Evolutionary conservation across 2,329 filamentous ascomycete genomes (phyloP), one percentile per base, ranked within the genome.

Genomic region (Ilyonectria destructans): DNA sequence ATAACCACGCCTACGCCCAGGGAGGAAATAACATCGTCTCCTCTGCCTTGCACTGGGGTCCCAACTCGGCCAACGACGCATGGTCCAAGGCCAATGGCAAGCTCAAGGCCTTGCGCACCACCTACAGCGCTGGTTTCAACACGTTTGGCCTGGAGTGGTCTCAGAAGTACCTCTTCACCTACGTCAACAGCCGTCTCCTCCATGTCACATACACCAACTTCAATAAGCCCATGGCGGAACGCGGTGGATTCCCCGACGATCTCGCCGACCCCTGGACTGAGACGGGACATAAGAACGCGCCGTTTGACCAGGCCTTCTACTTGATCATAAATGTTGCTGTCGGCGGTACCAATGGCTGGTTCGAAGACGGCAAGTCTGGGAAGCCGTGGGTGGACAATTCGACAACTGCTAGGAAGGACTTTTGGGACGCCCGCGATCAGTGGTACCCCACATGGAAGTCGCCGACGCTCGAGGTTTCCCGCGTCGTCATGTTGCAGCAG

Each of bases 51-150:
- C 94, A 97, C 82, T 97, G 93, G 91, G 94, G 94, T 1, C 94
- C 93, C 1, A 87, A 93, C 75, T 74, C 85, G 4, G 86, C 84
- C 67, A 91, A 93, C 77, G 93, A 97, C 78, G 93, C 87, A 13
- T 97, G 92, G 91, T 96, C 92, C 92, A 88, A 89, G 73, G 96
- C 93, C 69, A 95, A 95, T 80, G 90, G 91, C 77, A 96, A 95
- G 85, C 89, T 90, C 61, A 83, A 87, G 69, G 91, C 93, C 12
- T 85, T 94, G 33, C 93, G 94, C 82, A 93, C 91, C 6, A 93
- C 92, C 1, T 97, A 92, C 80, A 81, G 90, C 35, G 82, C 84
- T 1, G 87, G 82, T 26, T 94, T 90, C 83, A 93, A 97, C 83
- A 94, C 88, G 0, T 97, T 91, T 75, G 94, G 94, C 15, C 81